A percentile compares a stretch with the other conserved stretches of the same genome.
Conservation (phyloP, 2,329 filamentous ascomycete species). For the Venturia pyrina region DNA sequence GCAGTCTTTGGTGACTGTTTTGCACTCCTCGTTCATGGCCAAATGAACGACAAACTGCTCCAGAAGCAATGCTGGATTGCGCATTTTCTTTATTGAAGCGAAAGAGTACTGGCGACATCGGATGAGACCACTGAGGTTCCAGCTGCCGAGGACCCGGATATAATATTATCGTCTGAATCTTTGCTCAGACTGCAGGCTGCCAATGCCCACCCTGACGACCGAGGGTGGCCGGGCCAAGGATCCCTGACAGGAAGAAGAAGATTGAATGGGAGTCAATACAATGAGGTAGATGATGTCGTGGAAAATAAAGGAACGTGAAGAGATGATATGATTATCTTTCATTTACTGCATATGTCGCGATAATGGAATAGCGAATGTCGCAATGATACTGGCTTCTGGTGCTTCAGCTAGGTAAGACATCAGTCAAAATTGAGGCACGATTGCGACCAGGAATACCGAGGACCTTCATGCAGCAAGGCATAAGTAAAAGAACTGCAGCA, state of each 20-base stretch:
- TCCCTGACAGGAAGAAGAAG: neutral
- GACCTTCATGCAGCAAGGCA: neutral
- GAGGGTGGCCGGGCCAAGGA: neutral
- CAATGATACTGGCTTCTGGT: neutral
- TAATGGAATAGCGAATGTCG: neutral
- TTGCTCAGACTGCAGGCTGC: slow-evolving; percentile 42
- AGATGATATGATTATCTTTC: neutral
- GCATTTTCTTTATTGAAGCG: slow-evolving; percentile 23
- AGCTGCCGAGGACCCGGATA: slow-evolving; percentile 27
- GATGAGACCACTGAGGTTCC: slow-evolving; percentile 19
- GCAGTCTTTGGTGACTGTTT: slow-evolving; percentile 48
- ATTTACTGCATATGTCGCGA: neutral
- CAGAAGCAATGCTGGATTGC: slow-evolving; percentile 44
- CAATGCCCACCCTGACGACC: slow-evolving; percentile 28
- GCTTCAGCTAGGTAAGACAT: neutral
- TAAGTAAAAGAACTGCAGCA: neutral
- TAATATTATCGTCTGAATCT: slow-evolving; percentile 57
- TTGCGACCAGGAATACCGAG: neutral
- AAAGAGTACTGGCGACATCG: neutral
- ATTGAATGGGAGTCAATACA: neutral
- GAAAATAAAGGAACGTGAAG: neutral
- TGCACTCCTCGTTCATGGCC: slow-evolving; percentile 60
- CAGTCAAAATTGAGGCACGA: too few relatives aligned
- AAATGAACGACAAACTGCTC: slow-evolving; percentile 49
- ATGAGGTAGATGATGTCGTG: neutral